phyloP scores from a whole-genome alignment of 306 rosid species.

The Luffa acutangula region DNA sequence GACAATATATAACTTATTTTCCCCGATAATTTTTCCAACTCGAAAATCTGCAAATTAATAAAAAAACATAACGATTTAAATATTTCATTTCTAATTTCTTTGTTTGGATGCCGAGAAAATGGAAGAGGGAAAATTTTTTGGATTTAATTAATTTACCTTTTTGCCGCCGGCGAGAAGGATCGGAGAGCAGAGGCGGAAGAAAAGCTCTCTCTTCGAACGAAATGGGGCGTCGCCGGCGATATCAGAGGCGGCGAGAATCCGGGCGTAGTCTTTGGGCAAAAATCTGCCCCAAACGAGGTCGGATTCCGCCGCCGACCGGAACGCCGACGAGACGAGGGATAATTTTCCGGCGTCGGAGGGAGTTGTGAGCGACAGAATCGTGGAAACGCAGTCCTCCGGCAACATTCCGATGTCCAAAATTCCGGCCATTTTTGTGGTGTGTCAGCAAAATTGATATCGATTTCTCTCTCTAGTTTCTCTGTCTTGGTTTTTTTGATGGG shows the following conservation, averaged over 20 bases:
- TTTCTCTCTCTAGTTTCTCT: background rate
- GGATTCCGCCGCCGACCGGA: constrained; percentile 27
- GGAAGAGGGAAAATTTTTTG: background rate
- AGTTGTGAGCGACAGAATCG: constrained; percentile 30
- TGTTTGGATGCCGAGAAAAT: background rate
- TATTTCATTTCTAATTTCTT: background rate
- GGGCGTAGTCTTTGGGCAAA: constrained; percentile 36
- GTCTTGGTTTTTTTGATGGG: background rate
- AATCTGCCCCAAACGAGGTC: constrained; percentile 46
- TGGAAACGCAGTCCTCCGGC: constrained; percentile 36
- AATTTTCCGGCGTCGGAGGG: constrained; percentile 32
- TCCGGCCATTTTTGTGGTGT: background rate
- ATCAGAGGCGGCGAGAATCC: constrained; percentile 21
- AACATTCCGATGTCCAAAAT: constrained; percentile 12
- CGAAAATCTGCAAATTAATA: constrained; percentile 25
- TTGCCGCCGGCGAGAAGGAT: constrained; percentile 38
- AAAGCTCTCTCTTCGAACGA: constrained; percentile 39
- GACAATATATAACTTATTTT: constrained; percentile 32
- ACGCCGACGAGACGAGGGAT: constrained; percentile 31
- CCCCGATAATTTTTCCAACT: constrained; percentile 34
- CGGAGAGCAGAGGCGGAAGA: constrained; percentile 23
- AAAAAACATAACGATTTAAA: background rate
- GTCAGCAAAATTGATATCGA: background rate
- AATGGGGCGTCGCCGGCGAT: constrained; percentile 11
- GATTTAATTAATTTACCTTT: constrained; percentile 20